These are phyloP conservation scores for Rhododendron henanense DNA, from an alignment of 148 eudicot species.

Conservation along the genomic window DNA sequence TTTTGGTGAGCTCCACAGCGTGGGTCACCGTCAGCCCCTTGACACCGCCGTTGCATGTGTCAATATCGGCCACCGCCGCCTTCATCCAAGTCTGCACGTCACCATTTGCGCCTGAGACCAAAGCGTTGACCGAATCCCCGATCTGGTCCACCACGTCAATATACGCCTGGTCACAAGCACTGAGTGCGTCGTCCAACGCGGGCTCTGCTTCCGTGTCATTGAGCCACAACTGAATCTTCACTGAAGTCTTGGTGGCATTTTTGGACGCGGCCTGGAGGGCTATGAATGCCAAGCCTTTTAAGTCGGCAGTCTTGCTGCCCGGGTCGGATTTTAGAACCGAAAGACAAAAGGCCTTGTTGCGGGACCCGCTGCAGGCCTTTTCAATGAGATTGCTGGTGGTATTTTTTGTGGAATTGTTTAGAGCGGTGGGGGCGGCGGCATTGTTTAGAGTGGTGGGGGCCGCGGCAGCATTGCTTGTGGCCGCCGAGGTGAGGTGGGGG, in stretches of 20 bases:
- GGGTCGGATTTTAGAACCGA: slow-evolving; percentile 8
- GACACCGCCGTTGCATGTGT: slow-evolving; percentile 10
- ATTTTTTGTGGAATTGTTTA: not conserved
- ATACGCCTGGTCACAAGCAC: slow-evolving; percentile 10
- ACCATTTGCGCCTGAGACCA: not conserved
- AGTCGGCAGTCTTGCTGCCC: not conserved
- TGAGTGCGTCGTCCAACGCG: slow-evolving; percentile 7
- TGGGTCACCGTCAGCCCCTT: not conserved
- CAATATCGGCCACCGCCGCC: slow-evolving; percentile 17
- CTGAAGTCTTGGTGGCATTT: slow-evolving; percentile 5
- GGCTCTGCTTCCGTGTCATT: not conserved
- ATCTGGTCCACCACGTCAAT: slow-evolving; percentile 14
- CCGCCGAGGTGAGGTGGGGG: not conserved
- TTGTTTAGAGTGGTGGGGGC: not conserved
- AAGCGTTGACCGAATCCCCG: slow-evolving; percentile 15
- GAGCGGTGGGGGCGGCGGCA: not conserved
- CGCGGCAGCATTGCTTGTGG: not conserved
- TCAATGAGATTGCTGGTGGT: not conserved
- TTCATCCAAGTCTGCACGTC: slow-evolving; percentile 17
- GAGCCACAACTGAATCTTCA: not conserved
- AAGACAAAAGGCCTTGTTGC: slow-evolving; percentile 19
- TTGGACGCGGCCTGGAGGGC: slow-evolving; percentile 18
- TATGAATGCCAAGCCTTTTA: slow-evolving; percentile 22
- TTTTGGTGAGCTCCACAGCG: not conserved
- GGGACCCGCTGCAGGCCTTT: slow-evolving; percentile 10